phyloP scores from a whole-genome alignment of 805 yeast genomes.

The Barnettozyma sucrosica region DNA sequence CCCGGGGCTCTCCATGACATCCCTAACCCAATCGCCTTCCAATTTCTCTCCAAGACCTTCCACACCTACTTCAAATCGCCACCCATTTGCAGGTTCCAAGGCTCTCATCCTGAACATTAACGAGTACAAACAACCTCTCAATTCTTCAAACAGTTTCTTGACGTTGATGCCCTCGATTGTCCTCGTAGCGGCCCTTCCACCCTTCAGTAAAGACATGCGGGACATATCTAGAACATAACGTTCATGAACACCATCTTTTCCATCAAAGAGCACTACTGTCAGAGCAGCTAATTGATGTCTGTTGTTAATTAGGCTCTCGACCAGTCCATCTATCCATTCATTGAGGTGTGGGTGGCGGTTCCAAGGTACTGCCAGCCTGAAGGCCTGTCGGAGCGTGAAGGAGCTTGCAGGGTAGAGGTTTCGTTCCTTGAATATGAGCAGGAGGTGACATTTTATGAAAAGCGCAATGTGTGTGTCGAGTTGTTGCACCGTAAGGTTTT shows the following conservation, averaged over 20 bases:
- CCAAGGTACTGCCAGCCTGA: slow-evolving; percentile 37
- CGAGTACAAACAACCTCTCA: slow-evolving; percentile 18
- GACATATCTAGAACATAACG: slow-evolving; percentile 34
- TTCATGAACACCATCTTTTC: slow-evolving; percentile 28
- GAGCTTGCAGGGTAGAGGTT: slow-evolving; percentile 32
- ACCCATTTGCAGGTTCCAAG: slow-evolving; percentile 1
- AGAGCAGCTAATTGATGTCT: slow-evolving; percentile 16
- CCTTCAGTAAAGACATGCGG: slow-evolving; percentile 24
- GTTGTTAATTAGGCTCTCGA: slow-evolving; percentile 4
- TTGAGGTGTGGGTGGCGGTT: slow-evolving; percentile 39
- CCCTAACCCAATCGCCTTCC: slow-evolving; percentile 20
- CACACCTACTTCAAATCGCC: slow-evolving; percentile 7
- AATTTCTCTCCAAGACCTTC: slow-evolving; percentile 3
- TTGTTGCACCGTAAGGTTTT: slow-evolving; percentile 6
- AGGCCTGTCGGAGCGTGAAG: slow-evolving; percentile 34
- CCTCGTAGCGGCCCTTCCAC: slow-evolving; percentile 5
- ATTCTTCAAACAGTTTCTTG: slow-evolving; percentile 14
- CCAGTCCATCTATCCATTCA: slow-evolving; percentile 10
- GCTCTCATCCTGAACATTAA: slow-evolving; percentile 12
- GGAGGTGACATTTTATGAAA: slow-evolving; percentile 33
- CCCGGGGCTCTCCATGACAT: slow-evolving; percentile 8
- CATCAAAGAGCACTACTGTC: slow-evolving; percentile 28
- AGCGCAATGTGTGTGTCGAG: slow-evolving; percentile 16
- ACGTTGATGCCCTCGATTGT: slow-evolving; percentile 6
- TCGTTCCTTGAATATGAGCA: slow-evolving; percentile 31